Conservation (phyloP, 78 protist genomes). For the Pigoraptor vietnamica region DNA sequence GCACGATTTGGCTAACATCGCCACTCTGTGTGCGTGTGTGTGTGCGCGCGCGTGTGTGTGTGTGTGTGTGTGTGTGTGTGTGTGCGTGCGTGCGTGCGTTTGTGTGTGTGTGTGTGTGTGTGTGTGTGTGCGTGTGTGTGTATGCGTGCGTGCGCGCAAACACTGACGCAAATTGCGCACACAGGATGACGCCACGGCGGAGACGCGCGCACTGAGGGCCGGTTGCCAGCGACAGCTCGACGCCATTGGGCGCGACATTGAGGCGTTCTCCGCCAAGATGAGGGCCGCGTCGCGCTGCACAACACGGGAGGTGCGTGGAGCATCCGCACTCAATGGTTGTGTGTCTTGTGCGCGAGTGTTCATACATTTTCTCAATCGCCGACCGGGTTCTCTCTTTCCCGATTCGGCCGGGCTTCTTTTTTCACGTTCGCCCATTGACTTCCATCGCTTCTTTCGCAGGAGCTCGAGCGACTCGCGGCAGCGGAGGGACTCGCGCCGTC, state of each 20-base stretch:
- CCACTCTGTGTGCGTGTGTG: neutral
- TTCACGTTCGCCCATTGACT: no score
- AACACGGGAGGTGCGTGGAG: neutral
- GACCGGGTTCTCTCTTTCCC: no score
- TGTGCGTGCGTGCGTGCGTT: neutral
- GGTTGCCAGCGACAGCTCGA: neutral
- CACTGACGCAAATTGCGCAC: no score
- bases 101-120: neutral
- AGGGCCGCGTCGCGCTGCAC: neutral
- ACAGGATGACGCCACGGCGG: neutral
- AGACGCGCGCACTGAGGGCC: neutral
- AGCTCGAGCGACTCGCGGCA: neutral
- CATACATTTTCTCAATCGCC: no score
- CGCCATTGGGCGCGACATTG: neutral
- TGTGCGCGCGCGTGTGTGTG: neutral
- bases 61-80: neutral
- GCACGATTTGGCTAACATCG: neutral
- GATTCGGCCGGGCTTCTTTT: no score
- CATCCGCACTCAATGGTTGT: neutral
- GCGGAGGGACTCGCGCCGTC: neutral
- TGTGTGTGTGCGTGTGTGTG: neutral
- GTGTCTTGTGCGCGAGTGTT: no score
- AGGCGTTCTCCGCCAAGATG: neutral
- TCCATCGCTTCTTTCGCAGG: no score
- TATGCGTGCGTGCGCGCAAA: neutral